phyloP scores from a whole-genome alignment of 2,329 filamentous ascomycete species.

The Dactylonectria estremocensis region DNA sequence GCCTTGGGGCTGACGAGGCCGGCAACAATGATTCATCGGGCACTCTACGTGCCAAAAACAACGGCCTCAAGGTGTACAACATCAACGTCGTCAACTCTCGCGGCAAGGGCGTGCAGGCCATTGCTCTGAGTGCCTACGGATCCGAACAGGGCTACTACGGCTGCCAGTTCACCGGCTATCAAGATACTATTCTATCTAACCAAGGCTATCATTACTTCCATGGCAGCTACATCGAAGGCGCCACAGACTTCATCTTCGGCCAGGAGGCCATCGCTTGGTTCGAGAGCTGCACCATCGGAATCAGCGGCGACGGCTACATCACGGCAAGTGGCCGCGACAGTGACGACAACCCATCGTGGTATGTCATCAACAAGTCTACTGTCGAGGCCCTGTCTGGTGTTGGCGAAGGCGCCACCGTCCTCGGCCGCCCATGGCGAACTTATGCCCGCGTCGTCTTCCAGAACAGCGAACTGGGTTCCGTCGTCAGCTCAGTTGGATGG shows the following conservation, averaged over 20 bases:
- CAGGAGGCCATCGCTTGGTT: constrained; percentile 60
- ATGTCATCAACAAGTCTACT: constrained; percentile 61
- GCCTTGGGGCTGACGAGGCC: constrained; percentile 54
- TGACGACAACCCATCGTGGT: constrained; percentile 56
- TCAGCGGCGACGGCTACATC: constrained; percentile 54
- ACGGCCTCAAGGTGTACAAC: constrained; percentile 73
- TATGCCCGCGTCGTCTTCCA: constrained; percentile 65
- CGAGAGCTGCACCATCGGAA: constrained; percentile 57
- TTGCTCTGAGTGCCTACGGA: constrained; percentile 58
- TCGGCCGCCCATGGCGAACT: constrained; percentile 63
- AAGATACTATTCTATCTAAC: constrained; percentile 65
- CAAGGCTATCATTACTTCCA: constrained; percentile 64
- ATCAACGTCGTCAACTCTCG: constrained; percentile 66
- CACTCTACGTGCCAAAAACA: constrained; percentile 60
- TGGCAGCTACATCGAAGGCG: constrained; percentile 60
- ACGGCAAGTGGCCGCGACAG: constrained; percentile 60
- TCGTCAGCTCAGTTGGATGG: constrained; percentile 66
- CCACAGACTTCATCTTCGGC: constrained; percentile 60
- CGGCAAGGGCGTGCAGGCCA: constrained; percentile 62
- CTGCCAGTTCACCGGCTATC: constrained; percentile 62
- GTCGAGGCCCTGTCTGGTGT: constrained; percentile 49
- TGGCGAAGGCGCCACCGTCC: constrained; percentile 55
- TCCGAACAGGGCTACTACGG: constrained; percentile 61
- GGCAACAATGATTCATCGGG: constrained; percentile 68
- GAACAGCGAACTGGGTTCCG: constrained; percentile 60